Conservation (phyloP, 352 stramenopile genomes). For the Phytopythium mirpurense region DNA sequence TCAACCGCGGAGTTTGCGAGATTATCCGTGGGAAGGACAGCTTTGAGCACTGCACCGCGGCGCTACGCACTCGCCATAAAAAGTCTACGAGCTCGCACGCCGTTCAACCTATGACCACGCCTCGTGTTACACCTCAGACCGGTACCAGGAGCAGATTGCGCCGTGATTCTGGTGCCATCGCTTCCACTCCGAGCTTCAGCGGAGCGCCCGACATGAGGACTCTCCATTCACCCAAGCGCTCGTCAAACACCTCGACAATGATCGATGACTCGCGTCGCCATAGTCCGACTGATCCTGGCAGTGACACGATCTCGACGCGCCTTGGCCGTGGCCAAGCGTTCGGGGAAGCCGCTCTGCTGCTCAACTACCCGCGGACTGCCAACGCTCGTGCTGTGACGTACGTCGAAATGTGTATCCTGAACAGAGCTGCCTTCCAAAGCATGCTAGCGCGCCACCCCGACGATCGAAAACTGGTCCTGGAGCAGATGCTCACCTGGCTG, state of each 20-base stretch:
- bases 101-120: not conserved
- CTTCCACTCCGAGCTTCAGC: not conserved
- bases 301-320: not conserved
- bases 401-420: conserved; percentile 43
- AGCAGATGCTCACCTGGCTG: conserved; percentile 27
- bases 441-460: conserved; percentile 23
- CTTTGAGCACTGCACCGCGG: conserved; percentile 10
- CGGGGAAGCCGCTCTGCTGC: conserved; percentile 43
- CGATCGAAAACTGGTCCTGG: conserved; percentile 26
- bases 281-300: not conserved
- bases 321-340: conserved; percentile 27
- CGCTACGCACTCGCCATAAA: not conserved
- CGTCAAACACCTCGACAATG: not conserved
- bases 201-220: not conserved
- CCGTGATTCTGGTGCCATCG: not conserved
- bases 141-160: not conserved
- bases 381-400: conserved; percentile 37
- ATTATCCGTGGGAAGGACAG: conserved; percentile 16
- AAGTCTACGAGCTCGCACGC: not conserved
- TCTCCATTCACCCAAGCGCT: not conserved
- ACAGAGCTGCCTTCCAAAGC: conserved; percentile 22
- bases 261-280: conserved; percentile 1
- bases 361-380: conserved; percentile 36
- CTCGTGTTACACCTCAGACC: not conserved
- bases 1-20: conserved; percentile 45